These are phyloP conservation scores for Stagonosporopsis cucurbitacearum DNA, from an alignment of 2,329 filamentous ascomycete genomes.

Conservation along the genomic window DNA sequence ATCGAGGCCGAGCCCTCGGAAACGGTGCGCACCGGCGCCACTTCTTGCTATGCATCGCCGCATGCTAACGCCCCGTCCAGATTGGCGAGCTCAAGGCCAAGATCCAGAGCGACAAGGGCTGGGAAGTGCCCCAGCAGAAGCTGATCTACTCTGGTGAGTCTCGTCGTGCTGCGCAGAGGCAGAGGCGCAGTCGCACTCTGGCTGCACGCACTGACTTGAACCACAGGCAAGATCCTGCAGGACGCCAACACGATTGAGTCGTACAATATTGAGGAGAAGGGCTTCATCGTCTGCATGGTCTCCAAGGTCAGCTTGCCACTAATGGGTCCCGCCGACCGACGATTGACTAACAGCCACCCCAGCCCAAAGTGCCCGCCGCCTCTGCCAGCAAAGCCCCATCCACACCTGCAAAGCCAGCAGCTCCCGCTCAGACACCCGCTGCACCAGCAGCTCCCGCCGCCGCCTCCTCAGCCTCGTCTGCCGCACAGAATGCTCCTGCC, in stretches of 20 bases:
- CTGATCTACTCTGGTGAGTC: slow-evolving; percentile 93
- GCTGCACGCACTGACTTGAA: slow-evolving; percentile 32
- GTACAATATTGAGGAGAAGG: slow-evolving; percentile 99
- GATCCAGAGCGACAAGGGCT: slow-evolving; percentile 90
- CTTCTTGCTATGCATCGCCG: slow-evolving; percentile 24
- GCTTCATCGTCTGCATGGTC: slow-evolving; percentile 98
- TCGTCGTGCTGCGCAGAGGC: slow-evolving; percentile 12
- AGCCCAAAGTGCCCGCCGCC: slow-evolving; percentile 74
- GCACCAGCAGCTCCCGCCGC: slow-evolving; percentile 63
- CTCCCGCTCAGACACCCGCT: slow-evolving; percentile 56
- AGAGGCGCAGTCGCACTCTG: slow-evolving; percentile 20
- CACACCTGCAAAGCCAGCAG: slow-evolving; percentile 58
- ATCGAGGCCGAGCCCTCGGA: slow-evolving; percentile 94
- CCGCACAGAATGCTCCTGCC: slow-evolving; percentile 57
- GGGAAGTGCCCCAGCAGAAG: slow-evolving; percentile 89
- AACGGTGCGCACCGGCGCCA: slow-evolving; percentile 65
- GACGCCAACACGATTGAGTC: slow-evolving; percentile 96
- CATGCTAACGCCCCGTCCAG: slow-evolving; percentile 54
- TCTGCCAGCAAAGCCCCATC: slow-evolving; percentile 60
- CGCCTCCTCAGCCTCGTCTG: slow-evolving; percentile 51
- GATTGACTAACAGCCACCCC: slow-evolving; percentile 29
- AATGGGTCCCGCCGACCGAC: slow-evolving; percentile 1
- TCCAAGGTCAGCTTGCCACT: slow-evolving; percentile 73
- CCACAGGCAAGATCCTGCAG: slow-evolving; percentile 91
- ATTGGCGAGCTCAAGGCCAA: slow-evolving; percentile 91